Evolutionary conservation across 495 filamentous ascomycete genomes (phyloP).

Genomic region (Tuber brumale): DNA sequence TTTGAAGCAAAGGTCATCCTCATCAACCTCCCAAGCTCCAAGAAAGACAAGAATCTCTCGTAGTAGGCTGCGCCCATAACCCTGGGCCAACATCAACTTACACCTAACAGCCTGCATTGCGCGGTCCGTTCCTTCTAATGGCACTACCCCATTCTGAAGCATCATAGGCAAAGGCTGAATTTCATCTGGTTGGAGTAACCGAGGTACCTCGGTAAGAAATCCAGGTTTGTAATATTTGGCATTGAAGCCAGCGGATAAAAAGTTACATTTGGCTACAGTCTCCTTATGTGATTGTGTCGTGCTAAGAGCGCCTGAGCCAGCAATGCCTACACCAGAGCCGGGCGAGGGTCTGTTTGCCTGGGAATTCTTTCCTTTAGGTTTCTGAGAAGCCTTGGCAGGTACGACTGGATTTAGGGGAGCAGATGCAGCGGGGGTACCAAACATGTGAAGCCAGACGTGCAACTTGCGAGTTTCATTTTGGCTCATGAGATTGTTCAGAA

Average conservation of each 20-base stretch:
- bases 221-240: slow-evolving; percentile 52
- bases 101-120: slow-evolving; percentile 63
- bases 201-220: slow-evolving; percentile 67
- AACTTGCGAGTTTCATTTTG: slow-evolving; percentile 70
- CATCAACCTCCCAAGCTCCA: slow-evolving; percentile 72
- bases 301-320: slow-evolving; percentile 23
- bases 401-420: slow-evolving; percentile 13
- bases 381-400: slow-evolving; percentile 16
- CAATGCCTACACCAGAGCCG: slow-evolving; percentile 31
- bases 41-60: slow-evolving; percentile 70
- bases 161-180: slow-evolving; percentile 76
- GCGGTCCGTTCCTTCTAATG: slow-evolving; percentile 46
- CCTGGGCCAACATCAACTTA: slow-evolving; percentile 65
- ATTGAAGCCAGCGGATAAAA: slow-evolving; percentile 39
- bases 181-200: slow-evolving; percentile 64
- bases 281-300: slow-evolving; percentile 29
- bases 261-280: slow-evolving; percentile 40
- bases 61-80: slow-evolving; percentile 63
- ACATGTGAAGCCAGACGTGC: slow-evolving; percentile 67
- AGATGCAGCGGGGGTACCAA: slow-evolving; percentile 49
- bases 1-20: slow-evolving; percentile 70
- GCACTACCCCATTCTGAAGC: slow-evolving; percentile 62
- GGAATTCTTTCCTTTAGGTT: slow-evolving; percentile 29
- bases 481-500: slow-evolving; percentile 68
- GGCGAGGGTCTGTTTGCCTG: slow-evolving; percentile 23